phyloP scores from a whole-genome alignment of 768 basidiomycete species.

The Hericium erinaceus region DNA sequence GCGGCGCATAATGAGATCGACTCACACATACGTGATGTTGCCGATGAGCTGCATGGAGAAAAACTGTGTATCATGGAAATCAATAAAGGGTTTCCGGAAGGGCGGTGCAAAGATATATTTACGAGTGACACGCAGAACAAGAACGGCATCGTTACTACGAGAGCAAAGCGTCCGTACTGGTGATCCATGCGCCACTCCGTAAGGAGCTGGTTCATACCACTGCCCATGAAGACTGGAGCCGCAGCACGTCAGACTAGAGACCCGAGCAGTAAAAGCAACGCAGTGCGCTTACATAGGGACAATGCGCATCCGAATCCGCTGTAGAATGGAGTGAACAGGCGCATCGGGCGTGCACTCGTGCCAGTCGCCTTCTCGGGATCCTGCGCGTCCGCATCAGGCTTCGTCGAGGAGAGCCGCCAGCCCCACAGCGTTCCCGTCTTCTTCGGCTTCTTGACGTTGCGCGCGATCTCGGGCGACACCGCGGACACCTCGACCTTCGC shows the following conservation, averaged over 20 bases:
- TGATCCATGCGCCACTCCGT: constrained; percentile 64
- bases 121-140: constrained; percentile 71
- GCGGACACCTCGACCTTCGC: not conserved
- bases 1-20: constrained; percentile 1
- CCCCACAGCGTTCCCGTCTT: constrained; percentile 18
- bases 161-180: constrained; percentile 50
- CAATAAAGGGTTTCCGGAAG: no score
- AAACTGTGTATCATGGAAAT: constrained; percentile 36
- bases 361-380: constrained; percentile 45
- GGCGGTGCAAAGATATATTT: constrained; percentile 15
- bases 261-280: not conserved
- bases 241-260: not conserved
- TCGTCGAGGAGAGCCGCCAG: constrained; percentile 20
- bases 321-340: constrained; percentile 65
- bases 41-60: constrained; percentile 61
- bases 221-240: constrained; percentile 54
- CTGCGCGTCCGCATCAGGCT: constrained; percentile 13
- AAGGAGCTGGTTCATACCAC: constrained; percentile 48
- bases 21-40: constrained; percentile 57
- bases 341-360: constrained; percentile 26
- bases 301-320: constrained; percentile 58
- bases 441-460: not conserved
- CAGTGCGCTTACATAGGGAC: constrained; percentile 42
- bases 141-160: constrained; percentile 58
- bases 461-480: not conserved